Evolutionary conservation across 805 yeast genomes (phyloP).

Genomic region (Maudiozyma turicensis): DNA sequence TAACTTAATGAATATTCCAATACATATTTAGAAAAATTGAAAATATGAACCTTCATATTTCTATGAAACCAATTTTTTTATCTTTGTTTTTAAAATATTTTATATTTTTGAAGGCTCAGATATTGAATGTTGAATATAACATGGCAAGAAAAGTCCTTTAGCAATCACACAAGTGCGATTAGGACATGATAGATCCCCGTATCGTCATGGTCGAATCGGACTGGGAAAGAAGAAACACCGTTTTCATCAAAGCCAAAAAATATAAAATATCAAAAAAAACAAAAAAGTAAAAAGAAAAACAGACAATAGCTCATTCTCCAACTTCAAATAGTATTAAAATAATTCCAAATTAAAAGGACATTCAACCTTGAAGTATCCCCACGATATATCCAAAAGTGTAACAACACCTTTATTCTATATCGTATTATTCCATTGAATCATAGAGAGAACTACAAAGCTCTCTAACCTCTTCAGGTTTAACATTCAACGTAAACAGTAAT

Average conservation of each 20-base stretch:
- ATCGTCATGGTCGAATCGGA: conserved; percentile 91
- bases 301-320: neutral
- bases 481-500: too few species aligned
- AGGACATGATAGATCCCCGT: conserved; percentile 42
- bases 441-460: too few species aligned
- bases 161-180: conserved; percentile 5
- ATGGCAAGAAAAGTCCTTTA: conserved; percentile 72
- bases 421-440: neutral
- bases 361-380: conserved; percentile 11
- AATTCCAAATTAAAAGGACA: conserved; percentile 9
- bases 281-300: neutral
- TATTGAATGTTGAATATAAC: conserved; percentile 12
- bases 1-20: neutral
- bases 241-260: conserved; percentile 34
- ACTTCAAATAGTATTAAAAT: neutral
- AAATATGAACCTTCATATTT: neutral
- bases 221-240: conserved; percentile 81
- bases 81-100: neutral
- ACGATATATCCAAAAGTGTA: neutral
- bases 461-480: too few species aligned
- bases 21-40: neutral
- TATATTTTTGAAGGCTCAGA: conserved; percentile 24
- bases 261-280: neutral
- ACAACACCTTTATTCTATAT: neutral
- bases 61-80: neutral